Percentiles rank a stretch among this genome's conserved stretches.
Conservation (phyloP, 73 alveolate genomes). For the Symbiodinium pilosum region DNA sequence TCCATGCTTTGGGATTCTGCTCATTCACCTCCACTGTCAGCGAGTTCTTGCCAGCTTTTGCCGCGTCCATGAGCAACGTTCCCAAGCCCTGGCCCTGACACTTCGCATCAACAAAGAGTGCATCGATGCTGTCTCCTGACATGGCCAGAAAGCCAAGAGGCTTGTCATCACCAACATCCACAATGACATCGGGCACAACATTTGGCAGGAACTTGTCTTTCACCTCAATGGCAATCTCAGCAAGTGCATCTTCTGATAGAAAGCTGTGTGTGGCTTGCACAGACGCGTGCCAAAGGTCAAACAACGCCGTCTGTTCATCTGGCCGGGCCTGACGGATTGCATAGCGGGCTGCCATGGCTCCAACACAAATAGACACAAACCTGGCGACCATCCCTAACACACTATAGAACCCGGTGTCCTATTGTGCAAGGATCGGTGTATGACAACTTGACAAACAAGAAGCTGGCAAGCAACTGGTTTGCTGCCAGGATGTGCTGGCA, state of each 20-base stretch:
- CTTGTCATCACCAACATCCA: not conserved
- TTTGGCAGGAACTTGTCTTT: not conserved
- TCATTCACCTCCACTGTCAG: conserved; percentile 16
- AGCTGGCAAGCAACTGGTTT: no score
- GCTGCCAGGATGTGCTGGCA: no score
- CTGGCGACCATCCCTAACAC: no score
- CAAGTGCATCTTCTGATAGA: not conserved
- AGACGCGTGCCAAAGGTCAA: not conserved
- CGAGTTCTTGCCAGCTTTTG: not conserved
- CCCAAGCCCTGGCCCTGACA: not conserved
- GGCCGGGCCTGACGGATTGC: not conserved
- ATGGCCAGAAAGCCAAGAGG: not conserved
- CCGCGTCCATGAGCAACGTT: not conserved
- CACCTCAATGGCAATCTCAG: not conserved
- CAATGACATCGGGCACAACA: not conserved
- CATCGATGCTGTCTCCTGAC: not conserved
- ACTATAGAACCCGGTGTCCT: no score
- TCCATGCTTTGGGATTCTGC: not conserved
- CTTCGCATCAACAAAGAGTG: not conserved
- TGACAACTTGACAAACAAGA: no score
- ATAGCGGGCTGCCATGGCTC: not conserved
- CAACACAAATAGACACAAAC: no score
- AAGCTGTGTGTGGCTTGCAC: not conserved
- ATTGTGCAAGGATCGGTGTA: no score
- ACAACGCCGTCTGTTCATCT: not conserved